Conservation (phyloP, 331 rosid species). For the Stylosanthes scabra region DNA sequence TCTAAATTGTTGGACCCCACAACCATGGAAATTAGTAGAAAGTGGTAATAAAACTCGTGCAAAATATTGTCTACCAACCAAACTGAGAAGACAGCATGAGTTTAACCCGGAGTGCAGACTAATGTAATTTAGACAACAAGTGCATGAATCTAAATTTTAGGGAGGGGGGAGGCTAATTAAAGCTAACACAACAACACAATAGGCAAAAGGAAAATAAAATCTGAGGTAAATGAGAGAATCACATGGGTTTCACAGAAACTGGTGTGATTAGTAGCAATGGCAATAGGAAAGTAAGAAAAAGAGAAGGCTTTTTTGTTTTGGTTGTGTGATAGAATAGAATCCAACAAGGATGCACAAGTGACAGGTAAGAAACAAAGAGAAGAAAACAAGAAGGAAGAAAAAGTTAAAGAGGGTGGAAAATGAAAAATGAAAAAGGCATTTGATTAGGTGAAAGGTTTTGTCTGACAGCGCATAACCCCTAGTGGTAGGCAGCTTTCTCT, state of each 20-base stretch:
- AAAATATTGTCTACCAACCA: background rate
- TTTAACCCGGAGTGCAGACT: background rate
- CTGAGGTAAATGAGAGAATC: constrained; percentile 27
- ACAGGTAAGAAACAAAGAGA: constrained; percentile 33
- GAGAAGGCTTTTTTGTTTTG: constrained; percentile 52
- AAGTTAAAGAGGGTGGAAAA: constrained; percentile 29
- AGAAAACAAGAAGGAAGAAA: constrained; percentile 39
- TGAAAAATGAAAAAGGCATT: constrained; percentile 11
- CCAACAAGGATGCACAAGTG: constrained; percentile 36
- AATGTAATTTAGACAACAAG: too few species aligned
- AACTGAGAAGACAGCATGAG: background rate
- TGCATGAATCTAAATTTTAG: constrained; percentile 11
- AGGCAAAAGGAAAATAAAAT: background rate
- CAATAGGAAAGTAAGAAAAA: constrained; percentile 46
- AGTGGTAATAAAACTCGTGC: background rate
- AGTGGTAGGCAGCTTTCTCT: constrained; percentile 58
- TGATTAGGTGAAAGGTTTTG: constrained; percentile 51
- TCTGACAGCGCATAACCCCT: constrained; percentile 55
- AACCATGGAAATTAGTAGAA: background rate
- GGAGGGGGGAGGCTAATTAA: background rate
- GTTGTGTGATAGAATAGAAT: constrained; percentile 46
- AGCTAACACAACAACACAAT: constrained; percentile 3
- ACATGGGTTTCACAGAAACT: constrained; percentile 31
- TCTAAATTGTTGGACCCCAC: constrained; percentile 46
- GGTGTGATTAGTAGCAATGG: constrained; percentile 41